phyloP scores from a whole-genome alignment of 2,329 filamentous ascomycete genomes.

The Microdochium trichocladiopsis region DNA sequence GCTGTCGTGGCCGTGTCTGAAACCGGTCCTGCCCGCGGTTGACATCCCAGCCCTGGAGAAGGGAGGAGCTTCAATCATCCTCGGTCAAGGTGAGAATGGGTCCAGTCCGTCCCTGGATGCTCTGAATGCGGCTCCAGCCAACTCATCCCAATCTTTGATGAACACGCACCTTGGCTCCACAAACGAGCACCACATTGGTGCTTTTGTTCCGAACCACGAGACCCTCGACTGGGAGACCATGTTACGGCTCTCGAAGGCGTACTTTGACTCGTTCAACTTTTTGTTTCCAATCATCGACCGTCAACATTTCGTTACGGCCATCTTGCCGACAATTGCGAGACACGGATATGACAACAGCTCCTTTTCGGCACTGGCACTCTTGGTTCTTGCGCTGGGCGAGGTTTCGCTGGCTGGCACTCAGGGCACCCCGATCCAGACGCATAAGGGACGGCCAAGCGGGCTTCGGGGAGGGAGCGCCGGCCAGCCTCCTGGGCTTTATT shows the following conservation, averaged over 20 bases:
- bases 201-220: conserved; percentile 17
- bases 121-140: not conserved
- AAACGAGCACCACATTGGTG: conserved; percentile 6
- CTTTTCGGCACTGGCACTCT: conserved; percentile 43
- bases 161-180: conserved; percentile 6
- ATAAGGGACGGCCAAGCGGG: conserved; percentile 40
- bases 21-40: conserved; percentile 26
- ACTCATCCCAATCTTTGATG: conserved; percentile 1
- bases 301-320: conserved; percentile 42
- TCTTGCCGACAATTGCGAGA: conserved; percentile 34
- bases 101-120: conserved; percentile 2
- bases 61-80: conserved; percentile 26
- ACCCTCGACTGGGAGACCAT: conserved; percentile 36
- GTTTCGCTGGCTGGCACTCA: conserved; percentile 44
- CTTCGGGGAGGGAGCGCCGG: conserved; percentile 41
- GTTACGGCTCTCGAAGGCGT: conserved; percentile 41
- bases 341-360: conserved; percentile 42
- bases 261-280: conserved; percentile 54
- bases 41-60: conserved; percentile 23
- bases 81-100: conserved; percentile 14
- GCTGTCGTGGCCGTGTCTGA: conserved; percentile 39
- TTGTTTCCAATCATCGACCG: conserved; percentile 51
- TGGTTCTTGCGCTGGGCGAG: conserved; percentile 53
- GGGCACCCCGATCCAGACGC: conserved; percentile 34
- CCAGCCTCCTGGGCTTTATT: conserved; percentile 46